These are phyloP conservation scores for Yarrowia osloensis DNA, from an alignment of 805 yeast genomes.

Conservation along the genomic window DNA sequence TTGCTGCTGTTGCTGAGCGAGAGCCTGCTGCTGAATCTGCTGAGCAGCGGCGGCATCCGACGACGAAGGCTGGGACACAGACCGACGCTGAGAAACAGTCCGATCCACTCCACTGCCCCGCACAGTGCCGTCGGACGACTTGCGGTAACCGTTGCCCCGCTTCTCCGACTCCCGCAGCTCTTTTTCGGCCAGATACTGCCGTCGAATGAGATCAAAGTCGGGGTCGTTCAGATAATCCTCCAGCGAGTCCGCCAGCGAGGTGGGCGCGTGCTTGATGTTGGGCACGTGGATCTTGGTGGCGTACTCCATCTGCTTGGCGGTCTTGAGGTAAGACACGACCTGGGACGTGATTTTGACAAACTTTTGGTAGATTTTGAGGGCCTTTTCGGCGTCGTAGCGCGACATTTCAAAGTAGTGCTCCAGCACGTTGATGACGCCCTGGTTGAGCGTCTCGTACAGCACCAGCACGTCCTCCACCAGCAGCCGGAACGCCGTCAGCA, in stretches of 20 bases:
- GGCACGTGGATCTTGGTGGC: conserved; percentile 91
- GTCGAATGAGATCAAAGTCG: conserved; percentile 74
- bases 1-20: conserved; percentile 35
- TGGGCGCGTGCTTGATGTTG: conserved; percentile 95
- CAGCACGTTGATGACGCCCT: conserved; percentile 89
- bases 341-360: conserved; percentile 84
- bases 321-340: conserved; percentile 83
- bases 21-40: conserved; percentile 37
- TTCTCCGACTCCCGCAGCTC: conserved; percentile 43
- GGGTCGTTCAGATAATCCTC: conserved; percentile 89
- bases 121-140: conserved; percentile 7
- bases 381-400: conserved; percentile 79
- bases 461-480: conserved; percentile 87
- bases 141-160: conserved; percentile 19
- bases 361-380: conserved; percentile 76
- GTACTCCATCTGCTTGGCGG: conserved; percentile 85
- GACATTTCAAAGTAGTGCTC: conserved; percentile 96
- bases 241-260: conserved; percentile 80
- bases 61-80: conserved; percentile 36
- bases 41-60: conserved; percentile 35
- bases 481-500: conserved; percentile 80
- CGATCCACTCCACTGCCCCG: conserved; percentile 6
- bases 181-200: conserved; percentile 74
- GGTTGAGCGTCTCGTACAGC: conserved; percentile 86
- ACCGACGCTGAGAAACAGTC: conserved; percentile 30